Evolutionary conservation across 192 early-diverging fungal species (phyloP), one percentile per base, ranked within the genome.

Genomic region (Endogone sp.): DNA sequence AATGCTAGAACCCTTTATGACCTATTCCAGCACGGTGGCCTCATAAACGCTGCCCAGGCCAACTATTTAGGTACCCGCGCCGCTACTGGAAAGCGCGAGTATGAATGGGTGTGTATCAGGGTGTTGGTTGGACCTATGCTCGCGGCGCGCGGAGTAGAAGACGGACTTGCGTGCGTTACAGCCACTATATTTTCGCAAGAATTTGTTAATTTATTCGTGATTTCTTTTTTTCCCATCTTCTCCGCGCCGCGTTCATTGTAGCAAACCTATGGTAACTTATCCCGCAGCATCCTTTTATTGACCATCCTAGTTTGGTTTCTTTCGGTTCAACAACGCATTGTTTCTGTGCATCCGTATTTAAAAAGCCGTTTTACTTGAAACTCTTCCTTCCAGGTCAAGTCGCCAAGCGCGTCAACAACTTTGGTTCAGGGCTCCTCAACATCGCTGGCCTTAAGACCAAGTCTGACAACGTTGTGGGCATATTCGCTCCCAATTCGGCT

Each of bases 371-470:
- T n/a, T n/a, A n/a, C n/a, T n/a, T n/a, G n/a, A n/a, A n/a, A n/a
- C n/a, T n/a, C n/a, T n/a, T n/a, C n/a, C n/a, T n/a, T 16, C 37
- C 16, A 49, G 37, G 16, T 16, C 37, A 92, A 66, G 82, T 85
- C 59, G 80, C 78, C 69, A 75, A 85, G 54, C 86, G 88, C 21
- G 76, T 83, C 29, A 81, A 77, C 56, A 82, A 85, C 49, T 83
- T 94, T 62, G 92, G 90, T 29, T 87, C 87, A 58, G 92, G 92
- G 16, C 70, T 94, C 54, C 62, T 89, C 72, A 81, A 86, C 68
- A 70, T 90, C 28, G 29, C 70, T 57, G 61, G 60, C 8, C 59
- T 77, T 22, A 60, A 61, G 4, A 58, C 70, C 37, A 63, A 67
- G 57, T 64, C 76, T 24, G 69, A 68, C 29, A 49, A 74, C 21